Base-by-base conservation (phyloP, 2,329 filamentous ascomycete genomes). In the Aquanectria penicillioides region DNA sequence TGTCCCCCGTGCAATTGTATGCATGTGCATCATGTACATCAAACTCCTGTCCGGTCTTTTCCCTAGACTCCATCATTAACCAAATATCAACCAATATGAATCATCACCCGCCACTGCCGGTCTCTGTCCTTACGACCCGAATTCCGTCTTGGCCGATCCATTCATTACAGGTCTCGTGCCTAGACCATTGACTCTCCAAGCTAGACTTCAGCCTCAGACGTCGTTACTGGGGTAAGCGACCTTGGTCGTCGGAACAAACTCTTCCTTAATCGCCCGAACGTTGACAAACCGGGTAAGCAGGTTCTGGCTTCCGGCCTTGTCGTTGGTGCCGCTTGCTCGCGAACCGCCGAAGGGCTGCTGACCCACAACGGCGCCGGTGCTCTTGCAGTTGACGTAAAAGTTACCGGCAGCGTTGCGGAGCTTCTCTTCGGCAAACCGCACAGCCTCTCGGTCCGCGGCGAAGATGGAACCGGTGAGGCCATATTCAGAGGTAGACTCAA, bases 301-400 rank as follows among this genome's bases (percentile, higher is more conserved):
- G 74, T 86, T 87, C 65, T 81, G 75, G 69, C 86, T 89, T 29
- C 89, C 89, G 13, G 89, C 88, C 82, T 91, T 91, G 77, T 91
- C 89, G 72, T 91, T 91, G 18, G 89, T 91, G 22, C 89, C 89
- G 61, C 86, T 89, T 6, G 87, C 87, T 63, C 89, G 80, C 11
- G 86, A 83, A 50, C 89, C 89, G 18, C 89, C 89, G 72, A 91
- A 91, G 4, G 89, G 86, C 78, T 91, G 89, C 78, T 91, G 89
- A 12, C 88, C 89, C 7, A 91, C 88, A 20, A 92, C 87, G 13
- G 89, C 88, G 33, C 88, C 89, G 2, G 89, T 91, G 75, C 86
- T 89, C 84, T 94, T 94, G 81, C 89, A 91, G 80, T 94, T 94
- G 77, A 94, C 83, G 79, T 94, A 94, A 74, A 94, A 94, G 80